Conservation (phyloP, 1,284 basidiomycete species). For the Moesziomyces sp. region DNA sequence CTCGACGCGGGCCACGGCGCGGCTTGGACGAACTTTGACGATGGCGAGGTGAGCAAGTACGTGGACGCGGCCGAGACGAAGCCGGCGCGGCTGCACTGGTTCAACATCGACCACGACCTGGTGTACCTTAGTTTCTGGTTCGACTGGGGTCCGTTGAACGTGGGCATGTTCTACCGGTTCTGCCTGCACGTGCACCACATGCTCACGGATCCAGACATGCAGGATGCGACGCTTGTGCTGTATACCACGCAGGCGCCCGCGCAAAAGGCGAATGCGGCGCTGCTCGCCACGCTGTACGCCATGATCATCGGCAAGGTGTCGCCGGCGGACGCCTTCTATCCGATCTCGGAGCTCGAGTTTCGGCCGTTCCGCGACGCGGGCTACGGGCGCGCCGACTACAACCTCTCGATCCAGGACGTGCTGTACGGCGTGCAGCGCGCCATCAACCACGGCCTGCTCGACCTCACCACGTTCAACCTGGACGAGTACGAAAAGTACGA, state of each 20-base stretch:
- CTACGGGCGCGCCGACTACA: slow-evolving; percentile 89
- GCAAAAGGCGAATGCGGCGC: slow-evolving; percentile 90
- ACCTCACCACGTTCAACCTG: slow-evolving; percentile 84
- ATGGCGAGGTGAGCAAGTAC: slow-evolving; percentile 31
- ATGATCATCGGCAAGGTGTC: slow-evolving; percentile 90
- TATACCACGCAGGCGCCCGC: slow-evolving; percentile 87
- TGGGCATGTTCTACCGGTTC: slow-evolving; percentile 74
- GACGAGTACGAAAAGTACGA: slow-evolving; percentile 91
- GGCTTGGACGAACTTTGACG: slow-evolving; percentile 24
- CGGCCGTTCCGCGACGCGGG: slow-evolving; percentile 93
- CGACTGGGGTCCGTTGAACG: slow-evolving; percentile 76
- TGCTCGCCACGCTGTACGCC: slow-evolving; percentile 86
- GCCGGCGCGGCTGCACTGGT: slow-evolving; percentile 55
- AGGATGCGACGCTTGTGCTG: slow-evolving; percentile 81
- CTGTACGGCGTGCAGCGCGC: slow-evolving; percentile 96
- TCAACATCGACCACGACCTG: slow-evolving; percentile 83
- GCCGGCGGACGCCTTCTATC: slow-evolving; percentile 95
- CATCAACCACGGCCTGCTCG: slow-evolving; percentile 85
- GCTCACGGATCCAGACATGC: slow-evolving; percentile 55
- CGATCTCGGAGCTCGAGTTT: slow-evolving; percentile 77
- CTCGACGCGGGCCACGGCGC: slow-evolving; percentile 15
- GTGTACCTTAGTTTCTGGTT: slow-evolving; percentile 85
- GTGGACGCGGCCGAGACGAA: slow-evolving; percentile 33
- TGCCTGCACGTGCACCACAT: slow-evolving; percentile 79
- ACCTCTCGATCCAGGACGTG: slow-evolving; percentile 85